A percentile compares a stretch with the other conserved stretches of the same genome.
Evolutionary conservation across 2,329 filamentous ascomycete species (phyloP).

Genomic region (Xylaria sp.): DNA sequence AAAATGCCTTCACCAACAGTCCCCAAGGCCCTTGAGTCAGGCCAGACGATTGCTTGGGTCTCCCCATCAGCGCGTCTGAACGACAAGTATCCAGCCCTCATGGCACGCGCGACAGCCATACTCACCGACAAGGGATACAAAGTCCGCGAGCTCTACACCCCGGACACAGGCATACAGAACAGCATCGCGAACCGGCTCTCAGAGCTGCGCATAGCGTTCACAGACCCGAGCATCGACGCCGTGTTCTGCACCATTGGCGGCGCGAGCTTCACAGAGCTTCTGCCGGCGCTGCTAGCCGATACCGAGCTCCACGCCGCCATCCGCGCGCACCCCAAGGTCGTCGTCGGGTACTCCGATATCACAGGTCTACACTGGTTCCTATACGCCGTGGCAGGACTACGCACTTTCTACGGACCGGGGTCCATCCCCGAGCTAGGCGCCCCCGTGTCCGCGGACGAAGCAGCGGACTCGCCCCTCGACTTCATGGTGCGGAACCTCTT

Average conservation of each 20-base stretch:
- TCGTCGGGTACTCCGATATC: conserved; percentile 58
- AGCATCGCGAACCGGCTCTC: conserved; percentile 52
- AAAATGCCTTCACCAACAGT: conserved; percentile 39
- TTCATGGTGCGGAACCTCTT: conserved; percentile 51
- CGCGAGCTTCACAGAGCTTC: conserved; percentile 53
- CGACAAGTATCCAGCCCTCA: conserved; percentile 43
- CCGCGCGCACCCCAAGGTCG: conserved; percentile 54
- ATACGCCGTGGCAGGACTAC: conserved; percentile 52
- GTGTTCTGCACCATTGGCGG: conserved; percentile 57
- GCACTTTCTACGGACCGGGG: conserved; percentile 58
- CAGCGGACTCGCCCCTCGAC: conserved; percentile 46
- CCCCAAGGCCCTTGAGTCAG: conserved; percentile 48
- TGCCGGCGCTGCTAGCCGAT: conserved; percentile 53
- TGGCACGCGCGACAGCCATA: conserved; percentile 48
- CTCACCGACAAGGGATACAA: conserved; percentile 51
- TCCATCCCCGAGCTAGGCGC: conserved; percentile 55
- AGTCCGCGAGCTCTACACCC: conserved; percentile 50
- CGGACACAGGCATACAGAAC: conserved; percentile 49
- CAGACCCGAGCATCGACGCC: conserved; percentile 51
- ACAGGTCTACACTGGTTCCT: conserved; percentile 57
- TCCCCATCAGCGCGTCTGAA: conserved; percentile 56
- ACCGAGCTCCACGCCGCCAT: conserved; percentile 50
- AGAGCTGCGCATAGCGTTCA: conserved; percentile 54
- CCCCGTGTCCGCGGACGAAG: conserved; percentile 39
- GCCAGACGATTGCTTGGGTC: conserved; percentile 55